Base-by-base conservation (phyloP, 257 asterid genomes). In the Scutellaria barbata region DNA sequence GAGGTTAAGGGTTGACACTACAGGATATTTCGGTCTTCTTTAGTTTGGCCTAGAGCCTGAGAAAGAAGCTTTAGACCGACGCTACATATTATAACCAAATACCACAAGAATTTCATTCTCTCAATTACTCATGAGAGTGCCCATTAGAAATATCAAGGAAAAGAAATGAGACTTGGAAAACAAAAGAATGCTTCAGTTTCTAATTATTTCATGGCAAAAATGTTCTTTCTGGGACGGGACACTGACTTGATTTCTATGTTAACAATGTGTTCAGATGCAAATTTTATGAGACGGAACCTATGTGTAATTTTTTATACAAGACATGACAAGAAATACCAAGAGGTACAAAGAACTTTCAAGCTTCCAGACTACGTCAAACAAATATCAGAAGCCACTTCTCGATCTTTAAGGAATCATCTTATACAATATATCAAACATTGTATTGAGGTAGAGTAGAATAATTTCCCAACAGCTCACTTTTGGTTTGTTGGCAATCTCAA, bases 401-500 rank as follows among this genome's bases (percentile, higher is more conserved):
- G 9, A 47, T 39, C 47, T 4, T 37, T 58, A 14, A 48, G 51
- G 54, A 35, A 66, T 66, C 51, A 43, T 64, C 58, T n/a, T 62
- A 2, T 40, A 42, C 40, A 52, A 59, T 33, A 74, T 48, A 54
- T 35, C 30, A 46, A 55, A 69, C 58, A 30, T 55, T 50, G 78
- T 41, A 67, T 35, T 45, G 46, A 39, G 37, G 72, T 35, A 65
- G 57, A 41, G 51, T 17, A 71, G 41, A 16, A 18, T 39, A 62
- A 54, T 10, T 17, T 16, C 50, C 54, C 47, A 17, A 16, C 13
- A 3, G 56, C 53, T 16, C 56, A n/a, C 10, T 25, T 30, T 56
- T 18, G 37, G 33, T 40, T 10, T 22, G 35, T 9, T 14, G 22
- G n/a, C 52, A 69, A 35, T 66, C 60, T 39, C 35, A 46, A 42